Base-by-base conservation (phyloP, 306 rosid species). In the Vigna mungo region DNA sequence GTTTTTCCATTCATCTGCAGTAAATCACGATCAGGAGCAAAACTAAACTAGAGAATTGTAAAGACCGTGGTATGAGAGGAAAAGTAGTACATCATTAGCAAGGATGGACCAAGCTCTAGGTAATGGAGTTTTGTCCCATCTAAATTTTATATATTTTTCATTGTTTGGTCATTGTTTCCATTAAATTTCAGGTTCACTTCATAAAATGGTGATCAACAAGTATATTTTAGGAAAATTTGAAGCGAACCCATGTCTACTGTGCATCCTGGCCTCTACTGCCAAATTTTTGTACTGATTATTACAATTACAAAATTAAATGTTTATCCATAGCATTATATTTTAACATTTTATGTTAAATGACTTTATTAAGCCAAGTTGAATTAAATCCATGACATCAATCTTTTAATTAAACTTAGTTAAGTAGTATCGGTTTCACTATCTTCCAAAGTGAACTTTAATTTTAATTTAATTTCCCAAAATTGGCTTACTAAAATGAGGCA, bases 1-100 rank as follows among this genome's bases (percentile, higher is more conserved):
- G 85, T 95, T 90, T 77, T 78, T 88, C 97, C 98, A 95, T 82
- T 95, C 97, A 68, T 95, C 98, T 95, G 85, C 62, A 81, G 75
- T 37, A 82, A 84, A 56, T 61, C 37, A 65, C 46, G 72, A 73
- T 27, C 73, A 60, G 47, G 71, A 69, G 72, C 61, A 71, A 63
- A 48, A 75, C 52, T 15, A 75, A 5, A 62, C 68, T 81, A 74
- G 17, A 65, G 43, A 55, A 78, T 36, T 37, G 60, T 6, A 55
- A 27, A 18, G 55, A 67, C 63, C 10, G 47, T n/a, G 67, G 60
- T 46, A 66, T 11, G 52, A 53, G 46, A 69, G 66, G 36, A 76
- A 54, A 73, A 1, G 76, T 13, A 70, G 67, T n/a, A 62, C 54
- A 79, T 74, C 48, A 18, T 69, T 64, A 25, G 59, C 27, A 27